phyloP scores from a whole-genome alignment of 345 rosid genomes.

The Citrus sp. region DNA sequence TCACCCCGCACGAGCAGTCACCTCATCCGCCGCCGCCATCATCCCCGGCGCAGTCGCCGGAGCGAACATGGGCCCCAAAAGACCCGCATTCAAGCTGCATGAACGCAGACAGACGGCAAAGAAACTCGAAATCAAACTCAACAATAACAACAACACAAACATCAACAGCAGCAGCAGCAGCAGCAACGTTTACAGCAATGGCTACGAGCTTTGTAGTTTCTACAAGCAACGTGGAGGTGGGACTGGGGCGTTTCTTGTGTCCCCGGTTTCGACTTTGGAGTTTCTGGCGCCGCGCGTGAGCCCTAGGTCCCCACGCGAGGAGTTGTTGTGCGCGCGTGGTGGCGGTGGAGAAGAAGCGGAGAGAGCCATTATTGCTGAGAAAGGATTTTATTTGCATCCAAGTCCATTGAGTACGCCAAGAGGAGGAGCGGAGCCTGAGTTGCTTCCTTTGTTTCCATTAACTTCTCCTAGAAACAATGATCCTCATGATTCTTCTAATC shows the following conservation, averaged over 20 bases:
- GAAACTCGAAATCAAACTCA: constrained; percentile 68
- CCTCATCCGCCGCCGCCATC: constrained; percentile 15
- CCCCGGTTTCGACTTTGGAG: constrained; percentile 79
- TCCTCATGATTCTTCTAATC: background rate
- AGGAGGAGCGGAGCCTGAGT: constrained; percentile 53
- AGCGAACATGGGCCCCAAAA: constrained; percentile 28
- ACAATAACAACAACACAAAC: constrained; percentile 25
- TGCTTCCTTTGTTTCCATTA: constrained; percentile 74
- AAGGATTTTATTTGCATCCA: constrained; percentile 68
- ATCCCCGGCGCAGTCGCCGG: constrained; percentile 1
- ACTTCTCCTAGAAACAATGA: constrained; percentile 41
- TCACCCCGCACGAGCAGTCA: constrained; percentile 23
- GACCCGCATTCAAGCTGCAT: constrained; percentile 72
- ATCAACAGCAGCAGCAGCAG: background rate
- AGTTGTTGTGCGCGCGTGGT: constrained; percentile 14
- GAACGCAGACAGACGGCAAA: constrained; percentile 65
- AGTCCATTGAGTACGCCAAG: constrained; percentile 47
- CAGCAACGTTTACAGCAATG: background rate
- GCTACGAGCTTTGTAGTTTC: background rate
- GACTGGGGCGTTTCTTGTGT: constrained; percentile 32
- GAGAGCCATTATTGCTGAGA: constrained; percentile 56
- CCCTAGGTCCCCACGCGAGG: constrained; percentile 28
- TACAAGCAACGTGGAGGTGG: constrained; percentile 25
- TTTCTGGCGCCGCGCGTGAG: constrained; percentile 40
- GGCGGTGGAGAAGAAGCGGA: constrained; percentile 31